These are phyloP conservation scores for Serendipita sp. DNA, from an alignment of 768 basidiomycete genomes.

Conservation along the genomic window DNA sequence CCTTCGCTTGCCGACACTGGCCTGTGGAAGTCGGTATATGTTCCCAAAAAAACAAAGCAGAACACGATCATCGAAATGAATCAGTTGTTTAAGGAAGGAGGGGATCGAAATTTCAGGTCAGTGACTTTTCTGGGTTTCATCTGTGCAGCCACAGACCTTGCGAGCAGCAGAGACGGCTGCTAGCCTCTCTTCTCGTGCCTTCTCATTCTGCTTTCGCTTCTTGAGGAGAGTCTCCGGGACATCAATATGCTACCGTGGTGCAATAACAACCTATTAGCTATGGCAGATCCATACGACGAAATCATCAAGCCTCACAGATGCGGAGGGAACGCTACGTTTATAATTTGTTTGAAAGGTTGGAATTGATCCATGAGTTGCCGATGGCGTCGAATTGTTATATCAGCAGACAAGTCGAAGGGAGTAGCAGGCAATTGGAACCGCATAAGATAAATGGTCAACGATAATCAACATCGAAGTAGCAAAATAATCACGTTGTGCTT, in stretches of 20 bases:
- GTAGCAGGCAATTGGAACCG: no score
- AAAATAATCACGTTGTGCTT: no score
- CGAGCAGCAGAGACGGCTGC: slow-evolving; percentile 67
- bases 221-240: slow-evolving; percentile 99
- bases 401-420: no score
- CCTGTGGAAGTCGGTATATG: slow-evolving; percentile 29
- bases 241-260: slow-evolving; percentile 53
- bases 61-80: slow-evolving; percentile 7
- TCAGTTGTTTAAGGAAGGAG: slow-evolving; percentile 13
- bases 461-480: no score
- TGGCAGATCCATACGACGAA: no score
- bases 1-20: slow-evolving; percentile 78
- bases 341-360: no score
- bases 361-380: no score
- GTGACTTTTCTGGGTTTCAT: slow-evolving; percentile 59
- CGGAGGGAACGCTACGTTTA: slow-evolving; percentile 5
- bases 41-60: slow-evolving; percentile 7
- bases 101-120: slow-evolving; percentile 44
- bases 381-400: no score
- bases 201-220: slow-evolving; percentile 97
- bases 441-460: no score
- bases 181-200: slow-evolving; percentile 85
- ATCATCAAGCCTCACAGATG: background rate
- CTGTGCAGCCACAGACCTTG: slow-evolving; percentile 38
- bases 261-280: background rate